Evolutionary conservation across 305 asterid genomes (phyloP).

Genomic region (Euphrasia arctica): DNA sequence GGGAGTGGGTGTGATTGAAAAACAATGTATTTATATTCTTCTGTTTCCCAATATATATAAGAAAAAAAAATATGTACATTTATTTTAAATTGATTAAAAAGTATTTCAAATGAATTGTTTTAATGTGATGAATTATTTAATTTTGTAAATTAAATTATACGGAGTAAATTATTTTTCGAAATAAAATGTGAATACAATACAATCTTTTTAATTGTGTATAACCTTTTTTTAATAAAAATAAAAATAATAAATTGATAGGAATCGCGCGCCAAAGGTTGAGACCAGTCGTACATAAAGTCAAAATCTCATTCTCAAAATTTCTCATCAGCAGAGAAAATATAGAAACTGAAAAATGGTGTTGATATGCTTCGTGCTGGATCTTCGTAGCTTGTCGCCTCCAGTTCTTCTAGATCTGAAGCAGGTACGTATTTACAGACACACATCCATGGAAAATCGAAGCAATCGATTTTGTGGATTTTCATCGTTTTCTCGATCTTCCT

Average conservation of each 20-base stretch:
- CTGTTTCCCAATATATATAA: too few species aligned
- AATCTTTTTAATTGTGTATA: too few species aligned
- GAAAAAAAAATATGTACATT: too few species aligned
- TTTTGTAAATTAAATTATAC: too few species aligned
- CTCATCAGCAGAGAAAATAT: slow-evolving; percentile 13
- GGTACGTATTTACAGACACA: slow-evolving; percentile 33
- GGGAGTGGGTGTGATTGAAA: neutral
- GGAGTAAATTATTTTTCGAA: too few species aligned
- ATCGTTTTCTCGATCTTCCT: slow-evolving; percentile 8
- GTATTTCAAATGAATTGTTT: too few species aligned
- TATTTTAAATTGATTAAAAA: too few species aligned
- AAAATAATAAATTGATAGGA: too few species aligned
- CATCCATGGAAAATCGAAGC: neutral
- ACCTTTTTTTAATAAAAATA: too few species aligned
- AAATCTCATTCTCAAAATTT: slow-evolving; percentile 17
- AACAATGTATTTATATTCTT: neutral
- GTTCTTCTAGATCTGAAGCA: slow-evolving; percentile 79
- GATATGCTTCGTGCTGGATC: slow-evolving; percentile 80
- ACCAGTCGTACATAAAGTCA: slow-evolving; percentile 1
- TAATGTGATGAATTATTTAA: too few species aligned
- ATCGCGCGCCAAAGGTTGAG: neutral
- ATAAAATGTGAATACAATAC: too few species aligned
- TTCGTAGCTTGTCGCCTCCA: slow-evolving; percentile 69
- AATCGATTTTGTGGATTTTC: slow-evolving; percentile 5
- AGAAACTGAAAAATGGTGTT: slow-evolving; percentile 46